Base-by-base conservation (phyloP, 805 yeast species). In the Schizosaccharomyces octosporus region DNA sequence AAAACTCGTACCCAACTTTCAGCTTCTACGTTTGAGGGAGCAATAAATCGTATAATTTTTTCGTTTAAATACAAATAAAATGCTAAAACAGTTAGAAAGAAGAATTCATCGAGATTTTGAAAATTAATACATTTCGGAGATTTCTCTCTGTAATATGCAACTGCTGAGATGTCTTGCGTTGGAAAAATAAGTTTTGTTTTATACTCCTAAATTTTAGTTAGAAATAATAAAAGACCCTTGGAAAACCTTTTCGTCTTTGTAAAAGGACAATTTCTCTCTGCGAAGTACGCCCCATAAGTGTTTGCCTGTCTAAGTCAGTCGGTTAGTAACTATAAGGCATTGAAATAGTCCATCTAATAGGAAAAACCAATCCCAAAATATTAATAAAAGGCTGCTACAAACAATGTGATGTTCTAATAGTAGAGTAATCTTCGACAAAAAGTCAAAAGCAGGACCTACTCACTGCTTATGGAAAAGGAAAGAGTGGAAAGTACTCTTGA, bases 221-320 rank as follows among this genome's bases (percentile, higher is more conserved):
- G n/a, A 19, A 60, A 19, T 4, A 24, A 13, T n/a, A 59, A 15
- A 27, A 45, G 19, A 48, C 11, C 61, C n/a, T 61, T 15, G 5
- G 27, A 61, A n/a, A 45, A 63, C 65, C 31, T 64, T 55, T 36
- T 71, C 72, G 59, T 71, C 72, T 62, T 71, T 71, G 64, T 71
- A 71, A 61, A 65, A 69, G 1, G 71, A 63, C 29, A 71, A 65
- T 61, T 67, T 71, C 42, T 64, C 62, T 5, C 66, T 67, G n/a
- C 74, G 63, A 13, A 71, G 64, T 5, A 71, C 73, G 42, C 69
- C 70, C 73, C 73, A 71, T n/a, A 70, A 66, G 19, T 69, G 63
- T 54, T 62, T 65, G 31, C 27, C 36, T 6, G 32, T 51, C 31
- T 24, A 51, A 29, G 57, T 51, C 36, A 29, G 6, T 29, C 4